phyloP scores from a whole-genome alignment of 2,329 filamentous ascomycete species.

The Mollisiaceae sp. region DNA sequence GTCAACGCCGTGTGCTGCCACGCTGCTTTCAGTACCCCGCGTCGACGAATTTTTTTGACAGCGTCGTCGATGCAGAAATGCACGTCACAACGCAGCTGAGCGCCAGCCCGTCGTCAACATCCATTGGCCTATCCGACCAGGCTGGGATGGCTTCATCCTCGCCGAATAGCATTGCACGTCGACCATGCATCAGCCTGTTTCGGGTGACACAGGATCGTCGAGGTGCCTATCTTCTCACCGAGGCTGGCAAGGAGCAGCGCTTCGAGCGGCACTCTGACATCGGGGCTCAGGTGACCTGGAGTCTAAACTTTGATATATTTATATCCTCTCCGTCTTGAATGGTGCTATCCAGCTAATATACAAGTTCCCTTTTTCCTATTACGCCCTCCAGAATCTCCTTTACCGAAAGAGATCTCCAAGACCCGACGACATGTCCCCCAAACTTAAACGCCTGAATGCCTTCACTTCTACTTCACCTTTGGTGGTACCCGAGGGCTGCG shows the following conservation, averaged over 20 bases:
- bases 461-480: constrained; percentile 13
- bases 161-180: constrained; percentile 11
- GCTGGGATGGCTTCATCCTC: constrained; percentile 20
- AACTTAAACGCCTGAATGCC: constrained; percentile 32
- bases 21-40: constrained; percentile 11
- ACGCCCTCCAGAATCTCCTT: constrained; percentile 1
- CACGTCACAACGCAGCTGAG: constrained; percentile 23
- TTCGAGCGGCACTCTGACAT: background rate
- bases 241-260: background rate
- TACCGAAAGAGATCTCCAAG: constrained; percentile 29
- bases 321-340: background rate
- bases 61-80: constrained; percentile 17
- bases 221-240: background rate
- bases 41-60: constrained; percentile 16
- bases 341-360: constrained; percentile 6
- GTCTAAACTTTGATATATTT: constrained; percentile 10
- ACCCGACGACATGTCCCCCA: constrained; percentile 32
- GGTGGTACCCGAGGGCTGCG: constrained; percentile 5
- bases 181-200: constrained; percentile 10
- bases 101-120: background rate
- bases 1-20: constrained; percentile 21
- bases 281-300: constrained; percentile 11
- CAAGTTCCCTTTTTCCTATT: constrained; percentile 11
- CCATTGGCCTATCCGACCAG: constrained; percentile 18
- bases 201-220: constrained; percentile 4